Percentiles rank a stretch among this genome's conserved stretches.
Evolutionary conservation across 106 monocot species (phyloP).

Genomic region (Alisma plantagoaquatica): DNA sequence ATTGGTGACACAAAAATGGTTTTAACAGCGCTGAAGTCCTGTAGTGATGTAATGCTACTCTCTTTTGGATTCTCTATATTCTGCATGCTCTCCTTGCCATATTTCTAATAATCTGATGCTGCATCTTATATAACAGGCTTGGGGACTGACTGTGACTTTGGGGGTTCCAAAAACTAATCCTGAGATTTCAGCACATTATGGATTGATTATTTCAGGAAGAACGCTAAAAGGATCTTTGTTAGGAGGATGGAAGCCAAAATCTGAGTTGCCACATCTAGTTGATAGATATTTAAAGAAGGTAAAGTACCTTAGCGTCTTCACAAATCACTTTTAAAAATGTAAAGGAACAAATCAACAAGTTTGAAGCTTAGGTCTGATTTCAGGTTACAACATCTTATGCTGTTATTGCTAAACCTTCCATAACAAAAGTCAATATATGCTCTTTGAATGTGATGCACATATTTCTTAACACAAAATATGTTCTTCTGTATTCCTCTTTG

Average conservation of each 20-base stretch:
- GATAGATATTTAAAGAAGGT: conserved; percentile 68
- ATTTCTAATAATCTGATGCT: conserved; percentile 1
- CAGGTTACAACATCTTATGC: background rate
- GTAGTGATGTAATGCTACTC: conserved; percentile 54
- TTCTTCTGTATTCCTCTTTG: too few species aligned
- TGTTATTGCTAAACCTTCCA: background rate
- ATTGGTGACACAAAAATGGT: conserved; percentile 73
- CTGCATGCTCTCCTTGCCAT: too few species aligned
- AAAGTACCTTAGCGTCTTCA: conserved; percentile 1
- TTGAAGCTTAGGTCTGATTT: background rate
- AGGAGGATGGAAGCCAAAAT: conserved; percentile 97
- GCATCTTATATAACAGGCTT: conserved; percentile 34
- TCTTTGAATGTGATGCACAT: background rate
- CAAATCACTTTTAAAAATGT: background rate
- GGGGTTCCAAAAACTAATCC: conserved; percentile 84
- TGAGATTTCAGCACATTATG: conserved; percentile 68
- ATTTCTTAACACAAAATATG: too few species aligned
- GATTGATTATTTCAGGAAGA: conserved; percentile 68
- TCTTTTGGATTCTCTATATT: background rate
- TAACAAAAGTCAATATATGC: background rate
- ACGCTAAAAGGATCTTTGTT: conserved; percentile 90
- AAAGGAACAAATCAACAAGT: background rate
- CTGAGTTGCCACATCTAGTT: conserved; percentile 74
- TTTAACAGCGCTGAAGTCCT: conserved; percentile 72
- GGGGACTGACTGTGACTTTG: conserved; percentile 82